These are phyloP conservation scores for Vitis vinifera DNA, from an alignment of 164 flowering plant genomes.

Conservation along the genomic window DNA sequence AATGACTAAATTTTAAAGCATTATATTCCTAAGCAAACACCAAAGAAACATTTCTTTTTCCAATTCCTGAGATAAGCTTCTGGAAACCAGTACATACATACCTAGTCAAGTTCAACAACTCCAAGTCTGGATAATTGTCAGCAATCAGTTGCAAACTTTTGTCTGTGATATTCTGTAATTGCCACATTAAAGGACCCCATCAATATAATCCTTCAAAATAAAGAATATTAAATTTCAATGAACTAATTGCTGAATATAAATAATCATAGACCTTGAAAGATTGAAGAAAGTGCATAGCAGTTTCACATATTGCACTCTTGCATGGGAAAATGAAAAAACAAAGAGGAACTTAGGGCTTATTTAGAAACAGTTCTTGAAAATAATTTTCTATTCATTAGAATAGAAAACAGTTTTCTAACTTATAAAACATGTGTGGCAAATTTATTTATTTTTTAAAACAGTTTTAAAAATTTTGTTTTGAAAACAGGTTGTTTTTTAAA, in stretches of 20 bases:
- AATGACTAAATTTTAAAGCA: background rate
- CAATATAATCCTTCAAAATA: background rate
- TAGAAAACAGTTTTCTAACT: too few relatives aligned
- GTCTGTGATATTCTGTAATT: conserved; percentile 67
- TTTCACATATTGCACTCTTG: background rate
- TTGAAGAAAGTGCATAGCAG: background rate
- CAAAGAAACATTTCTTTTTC: background rate
- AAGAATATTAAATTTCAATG: background rate
- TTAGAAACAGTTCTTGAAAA: too few relatives aligned
- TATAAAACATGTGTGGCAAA: too few relatives aligned
- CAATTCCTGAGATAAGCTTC: background rate
- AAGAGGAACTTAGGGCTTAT: too few relatives aligned
- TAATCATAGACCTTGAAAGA: background rate
- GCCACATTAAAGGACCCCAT: conserved; percentile 1
- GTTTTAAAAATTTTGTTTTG: too few relatives aligned
- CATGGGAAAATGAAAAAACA: background rate
- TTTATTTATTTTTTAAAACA: too few relatives aligned
- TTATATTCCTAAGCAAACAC: background rate
- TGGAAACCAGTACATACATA: conserved; percentile 17
- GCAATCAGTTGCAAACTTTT: conserved; percentile 62
- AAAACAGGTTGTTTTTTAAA: too few relatives aligned
- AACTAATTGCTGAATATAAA: background rate
- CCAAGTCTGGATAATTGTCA: conserved; percentile 55
- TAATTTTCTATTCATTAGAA: too few relatives aligned
- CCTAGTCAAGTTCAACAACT: conserved; percentile 82